Evolutionary conservation across 306 rosid species (phyloP), one percentile per base, ranked within the genome.

Genomic region (Trifolium subterraneum): DNA sequence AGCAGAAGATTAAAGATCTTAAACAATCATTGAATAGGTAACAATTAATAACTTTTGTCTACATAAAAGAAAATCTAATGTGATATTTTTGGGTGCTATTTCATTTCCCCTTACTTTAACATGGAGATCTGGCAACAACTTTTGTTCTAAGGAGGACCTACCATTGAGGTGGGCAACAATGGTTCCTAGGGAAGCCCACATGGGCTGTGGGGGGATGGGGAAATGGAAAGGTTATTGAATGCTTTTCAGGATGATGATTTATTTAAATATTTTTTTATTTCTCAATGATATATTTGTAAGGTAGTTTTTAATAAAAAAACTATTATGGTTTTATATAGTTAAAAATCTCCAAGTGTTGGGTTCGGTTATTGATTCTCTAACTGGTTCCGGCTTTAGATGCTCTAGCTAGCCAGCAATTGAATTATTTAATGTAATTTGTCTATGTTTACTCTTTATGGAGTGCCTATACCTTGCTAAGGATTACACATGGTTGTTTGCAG

Each of bases 1-100:
- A 84, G 69, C 88, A 64, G 79, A 84, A 84, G 78, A 84, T 81
- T 48, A 84, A 81, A 74, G 88, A 84, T 47, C 88, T 84, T 65
- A 84, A 84, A 25, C 85, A 77, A 39, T 84, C 88, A 23, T 18
- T 84, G 86, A 92, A 92, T 83, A 90, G 96, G 98, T 93, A 66
- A 64, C 63, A 68, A 20, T 68, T 68, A 71, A 75, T 68, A 47
- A 22, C 38, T 77, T 60, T 1, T 27, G 22, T 38, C 19, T 31
- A 19, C 64, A 36, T 9, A 41, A 52, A 54, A 19, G 22, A 4
- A 44, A 4, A 60, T 29, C 39, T 60, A 29, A 31, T 13, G 2
- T 27, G n/a, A 60, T 60, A n/a, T 23, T 14, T 41, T 71, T 63
- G 39, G 15, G 42, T 44, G 69, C 25, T 52, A 20, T 75, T 64